Conservation (phyloP, 768 basidiomycete genomes). For the Atractiella rhizophila region DNA sequence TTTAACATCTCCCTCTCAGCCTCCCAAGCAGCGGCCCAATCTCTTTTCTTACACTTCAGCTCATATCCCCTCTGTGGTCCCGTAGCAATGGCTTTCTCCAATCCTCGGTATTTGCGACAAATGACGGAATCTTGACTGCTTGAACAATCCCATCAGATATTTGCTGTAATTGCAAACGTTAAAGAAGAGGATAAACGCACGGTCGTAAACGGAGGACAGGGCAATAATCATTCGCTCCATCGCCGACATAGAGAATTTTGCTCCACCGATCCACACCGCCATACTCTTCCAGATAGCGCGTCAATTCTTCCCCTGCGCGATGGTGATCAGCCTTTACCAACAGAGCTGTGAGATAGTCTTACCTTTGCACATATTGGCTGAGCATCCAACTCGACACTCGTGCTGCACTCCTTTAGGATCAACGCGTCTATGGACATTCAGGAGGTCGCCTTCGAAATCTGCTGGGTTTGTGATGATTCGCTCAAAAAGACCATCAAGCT, state of each 20-base stretch:
- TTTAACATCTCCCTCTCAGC: too few relatives aligned
- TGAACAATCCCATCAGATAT: not conserved
- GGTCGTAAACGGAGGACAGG: conserved; percentile 55
- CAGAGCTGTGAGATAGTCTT: not conserved
- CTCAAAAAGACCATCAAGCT: conserved; percentile 43
- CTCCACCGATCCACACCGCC: conserved; percentile 34
- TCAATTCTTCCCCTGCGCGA: conserved; percentile 60
- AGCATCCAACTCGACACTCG: conserved; percentile 60
- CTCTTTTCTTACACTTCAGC: too few relatives aligned
- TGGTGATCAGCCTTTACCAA: not conserved
- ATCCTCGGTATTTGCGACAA: conserved; percentile 49
- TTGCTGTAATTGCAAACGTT: not conserved
- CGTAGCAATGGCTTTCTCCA: conserved; percentile 48
- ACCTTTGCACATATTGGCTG: conserved; percentile 97
- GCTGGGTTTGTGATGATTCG: conserved; percentile 85
- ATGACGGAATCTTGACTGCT: conserved; percentile 55
- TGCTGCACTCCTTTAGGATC: conserved; percentile 64
- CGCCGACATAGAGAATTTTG: conserved; percentile 68
- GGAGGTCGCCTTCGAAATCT: conserved; percentile 44
- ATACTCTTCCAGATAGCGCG: conserved; percentile 43
- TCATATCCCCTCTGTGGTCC: too few relatives aligned
- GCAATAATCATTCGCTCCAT: conserved; percentile 88
- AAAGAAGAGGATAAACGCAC: conserved; percentile 24
- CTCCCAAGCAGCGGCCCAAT: too few relatives aligned
- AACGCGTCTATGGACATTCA: conserved; percentile 52